Base-by-base conservation (phyloP, 208 protist genomes). In the Leishmania guyanensis region DNA sequence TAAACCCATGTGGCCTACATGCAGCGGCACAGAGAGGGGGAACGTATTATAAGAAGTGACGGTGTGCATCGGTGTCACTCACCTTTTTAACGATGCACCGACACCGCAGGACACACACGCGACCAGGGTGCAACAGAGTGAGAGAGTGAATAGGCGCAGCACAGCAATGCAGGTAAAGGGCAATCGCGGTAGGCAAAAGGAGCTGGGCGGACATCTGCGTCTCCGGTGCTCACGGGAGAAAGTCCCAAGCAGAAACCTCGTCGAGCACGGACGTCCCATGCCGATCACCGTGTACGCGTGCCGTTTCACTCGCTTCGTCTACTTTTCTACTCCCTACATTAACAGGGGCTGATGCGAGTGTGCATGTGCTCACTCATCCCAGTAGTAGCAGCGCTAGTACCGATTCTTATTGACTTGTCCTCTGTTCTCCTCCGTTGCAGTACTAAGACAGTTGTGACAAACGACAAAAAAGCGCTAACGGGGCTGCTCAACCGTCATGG, bases 1-100 rank as follows among this genome's bases (percentile, higher is more conserved):
- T 74, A 73, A 22, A 29, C 10, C 56, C 77, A 16, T 54, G 75
- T 80, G 22, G 54, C 33, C 5, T 62, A 46, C 51, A 72, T 76
- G 3, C 69, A 29, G 26, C 14, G 1, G 20, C 39, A 48, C 29
- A 48, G 26, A 51, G 39, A 73, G 14, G 9, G 43, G 39, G 43
- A 46, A 54, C 10, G 14, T 6, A n/a, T 9, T 17, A 46, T 33
- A 16, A 36, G 39, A 73, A 8, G 0, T 22, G 26, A 62, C 20
- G 53, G 33, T 43, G 51, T 26, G 14, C 33, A 26, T 4, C 20
- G 12, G 33, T 48, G 29, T 26, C 39, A 29, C 53, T 14, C 6
- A 9, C 5, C n/a, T 51, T 33, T 73, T n/a, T 36, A 3, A 12
- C 17, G 46, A 36, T 51, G 48, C 69, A 54, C 69, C 36, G 5